Conservation (phyloP, 768 basidiomycete species). For the Xanthoconium stramineum region DNA sequence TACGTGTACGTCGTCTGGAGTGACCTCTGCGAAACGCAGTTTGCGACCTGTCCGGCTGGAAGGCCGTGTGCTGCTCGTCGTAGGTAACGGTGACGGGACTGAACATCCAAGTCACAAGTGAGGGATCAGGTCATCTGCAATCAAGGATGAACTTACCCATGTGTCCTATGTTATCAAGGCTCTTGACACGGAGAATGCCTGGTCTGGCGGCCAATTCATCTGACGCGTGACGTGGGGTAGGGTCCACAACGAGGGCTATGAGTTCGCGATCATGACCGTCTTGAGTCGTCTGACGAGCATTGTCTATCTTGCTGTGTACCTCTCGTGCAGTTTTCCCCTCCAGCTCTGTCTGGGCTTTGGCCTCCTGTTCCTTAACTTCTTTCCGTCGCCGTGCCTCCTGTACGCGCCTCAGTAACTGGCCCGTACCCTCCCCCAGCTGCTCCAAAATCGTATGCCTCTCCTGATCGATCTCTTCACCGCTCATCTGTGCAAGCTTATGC, state of each 20-base stretch:
- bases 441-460: constrained; percentile 67
- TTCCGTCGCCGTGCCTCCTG: constrained; percentile 21
- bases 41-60: constrained; percentile 51
- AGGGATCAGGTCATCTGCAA: neutral
- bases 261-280: neutral
- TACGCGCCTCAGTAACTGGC: constrained; percentile 51
- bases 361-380: constrained; percentile 1
- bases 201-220: constrained; percentile 19
- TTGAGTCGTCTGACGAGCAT: neutral
- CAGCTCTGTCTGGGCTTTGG: neutral
- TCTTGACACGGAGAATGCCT: constrained; percentile 28
- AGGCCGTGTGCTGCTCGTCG: constrained; percentile 54
- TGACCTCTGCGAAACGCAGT: constrained; percentile 74
- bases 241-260: constrained; percentile 1
- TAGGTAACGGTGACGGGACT: constrained; percentile 43
- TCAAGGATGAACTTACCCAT: constrained; percentile 11
- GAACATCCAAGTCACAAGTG: constrained; percentile 1
- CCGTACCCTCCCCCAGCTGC: constrained; percentile 65
- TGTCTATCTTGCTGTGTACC: too few relatives aligned
- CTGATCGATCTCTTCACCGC: constrained; percentile 61
- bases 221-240: constrained; percentile 8
- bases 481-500: constrained; percentile 61
- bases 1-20: constrained; percentile 71
- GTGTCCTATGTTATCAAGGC: constrained; percentile 26
- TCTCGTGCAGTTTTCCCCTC: neutral